These are phyloP conservation scores for Knoxdaviesia proteae DNA, from an alignment of 2,329 filamentous ascomycete species.

Conservation along the genomic window DNA sequence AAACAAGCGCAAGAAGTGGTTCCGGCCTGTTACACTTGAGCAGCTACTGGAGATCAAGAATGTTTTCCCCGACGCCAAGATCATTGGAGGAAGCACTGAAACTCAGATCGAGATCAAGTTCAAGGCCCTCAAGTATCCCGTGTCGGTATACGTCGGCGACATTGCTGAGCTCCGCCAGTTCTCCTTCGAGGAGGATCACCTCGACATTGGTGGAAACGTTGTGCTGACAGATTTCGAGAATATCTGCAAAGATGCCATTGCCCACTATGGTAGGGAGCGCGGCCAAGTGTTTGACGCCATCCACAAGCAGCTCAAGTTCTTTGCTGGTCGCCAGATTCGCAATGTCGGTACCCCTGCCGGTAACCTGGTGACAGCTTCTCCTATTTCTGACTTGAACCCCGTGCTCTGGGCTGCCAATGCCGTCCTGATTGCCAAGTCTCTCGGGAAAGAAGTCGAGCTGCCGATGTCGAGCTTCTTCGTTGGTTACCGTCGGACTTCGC, in stretches of 20 bases:
- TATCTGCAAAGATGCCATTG: conserved; percentile 59
- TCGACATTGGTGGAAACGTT: conserved; percentile 90
- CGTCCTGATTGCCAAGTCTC: conserved; percentile 59
- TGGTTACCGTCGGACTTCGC: conserved; percentile 68
- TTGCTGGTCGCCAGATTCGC: conserved; percentile 84
- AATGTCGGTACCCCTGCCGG: conserved; percentile 96
- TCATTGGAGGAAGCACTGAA: conserved; percentile 90
- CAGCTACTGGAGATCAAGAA: conserved; percentile 86
- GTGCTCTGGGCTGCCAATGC: conserved; percentile 79
- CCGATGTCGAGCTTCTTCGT: conserved; percentile 86
- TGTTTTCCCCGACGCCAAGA: conserved; percentile 65
- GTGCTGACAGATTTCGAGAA: conserved; percentile 77
- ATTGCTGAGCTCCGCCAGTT: conserved; percentile 78
- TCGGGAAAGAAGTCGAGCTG: conserved; percentile 56
- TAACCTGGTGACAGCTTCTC: conserved; percentile 82
- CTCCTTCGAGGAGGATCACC: conserved; percentile 52
- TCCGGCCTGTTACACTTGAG: conserved; percentile 64
- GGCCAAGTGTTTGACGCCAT: conserved; percentile 80
- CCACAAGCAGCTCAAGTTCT: conserved; percentile 82
- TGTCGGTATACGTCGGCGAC: conserved; percentile 83
- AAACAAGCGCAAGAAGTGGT: conserved; percentile 90
- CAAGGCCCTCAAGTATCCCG: conserved; percentile 77
- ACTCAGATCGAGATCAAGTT: conserved; percentile 98
- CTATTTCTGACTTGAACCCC: conserved; percentile 90
- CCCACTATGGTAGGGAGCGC: conserved; percentile 50